Base-by-base conservation (phyloP, 208 protist genomes). In the Phytomonas sp. region DNA sequence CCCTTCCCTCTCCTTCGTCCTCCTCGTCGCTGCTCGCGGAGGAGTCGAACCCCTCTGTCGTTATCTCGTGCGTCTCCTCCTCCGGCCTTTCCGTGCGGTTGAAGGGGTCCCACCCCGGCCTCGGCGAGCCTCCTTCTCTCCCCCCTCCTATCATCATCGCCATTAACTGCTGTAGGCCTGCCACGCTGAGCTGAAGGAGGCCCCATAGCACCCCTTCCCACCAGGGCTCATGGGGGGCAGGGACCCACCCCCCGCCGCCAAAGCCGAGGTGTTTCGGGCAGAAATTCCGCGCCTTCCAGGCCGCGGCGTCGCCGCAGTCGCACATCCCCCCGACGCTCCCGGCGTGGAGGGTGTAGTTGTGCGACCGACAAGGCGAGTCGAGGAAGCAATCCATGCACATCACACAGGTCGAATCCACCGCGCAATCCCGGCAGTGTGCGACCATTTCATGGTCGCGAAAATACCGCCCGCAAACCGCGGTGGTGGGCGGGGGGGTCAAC, bases 251-350 rank as follows among this genome's bases (percentile, higher is more conserved):
- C 36, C 6, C 36, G 36, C 9, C 36, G 6, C 36, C 36, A 9
- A 40, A 40, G 4, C 85, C 83, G 29, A 79, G 74, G 69, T 94
- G 85, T 0, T 70, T 69, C 2, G 61, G 77, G 70, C 86, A 93
- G 72, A 97, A 92, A 5, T 82, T 81, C 46, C 79, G 72, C 31
- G 70, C 26, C 62, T 87, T 83, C 89, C 89, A 92, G 28, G 91
- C 88, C 60, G 74, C 83, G n/a, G 87, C 80, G 75, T 98, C 95
- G 46, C 95, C 95, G 82, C 95, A 98, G 84, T 98, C 95, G 74
- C 95, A 98, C 74, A 96, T 93, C 68, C 92, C 93, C 43, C 83
- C 80, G 33, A 81, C 92, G 34, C 81, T 78, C 72, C 83, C 73
- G n/a, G 71, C 70, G 17, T 72, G 76, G 56, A 97, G 81, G 30